Evolutionary conservation across 2,329 filamentous ascomycete species (phyloP), one percentile per base, ranked within the genome.

Genomic region (Colletotrichum higginsianum): DNA sequence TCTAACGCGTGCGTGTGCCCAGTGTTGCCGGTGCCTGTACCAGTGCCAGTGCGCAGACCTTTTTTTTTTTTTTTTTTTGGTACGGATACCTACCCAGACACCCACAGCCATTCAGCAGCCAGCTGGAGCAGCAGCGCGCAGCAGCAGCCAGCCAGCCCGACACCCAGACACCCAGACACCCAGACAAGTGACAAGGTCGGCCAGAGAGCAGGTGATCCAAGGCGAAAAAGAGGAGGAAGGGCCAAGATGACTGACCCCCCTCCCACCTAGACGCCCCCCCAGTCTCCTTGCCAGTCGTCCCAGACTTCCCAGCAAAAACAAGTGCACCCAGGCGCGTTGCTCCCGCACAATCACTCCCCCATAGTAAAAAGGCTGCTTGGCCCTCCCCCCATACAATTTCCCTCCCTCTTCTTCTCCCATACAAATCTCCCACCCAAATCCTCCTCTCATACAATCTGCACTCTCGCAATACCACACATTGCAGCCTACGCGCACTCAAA

Each of bases 321-420:
- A 78, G 74, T 73, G 74, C 77, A 75, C 78, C 74, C 75, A 74
- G 76, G 75, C 80, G 79, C 82, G 79, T 78, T 78, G 79, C 78
- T 76, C 80, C 79, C 82, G 80, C 86, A 83, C 87, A 89, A 90
- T 89, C 87, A 89, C 86, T 86, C 86, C 82, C 86, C 85, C 87
- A 87, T 87, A 89, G 87, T 90, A 89, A 90, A 90, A 90, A 89
- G 87, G 86, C 85, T 84, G 84, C 84, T 83, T 83, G 83, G 83
- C 83, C 82, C 82, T 83, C 83, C 84, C 84, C 86, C 85, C 86
- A 85, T 87, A 87, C 86, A 86, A 81, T 84, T 84, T 83, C 84
- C 82, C 82, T 80, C 84, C 86, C 85, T 87, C 86, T 86, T 82
- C 84, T 83, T 86, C 84, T 88, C 86, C 85, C 87, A 89, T 89